phyloP scores from a whole-genome alignment of 768 basidiomycete species.

The Termitomyces eurrhizus region DNA sequence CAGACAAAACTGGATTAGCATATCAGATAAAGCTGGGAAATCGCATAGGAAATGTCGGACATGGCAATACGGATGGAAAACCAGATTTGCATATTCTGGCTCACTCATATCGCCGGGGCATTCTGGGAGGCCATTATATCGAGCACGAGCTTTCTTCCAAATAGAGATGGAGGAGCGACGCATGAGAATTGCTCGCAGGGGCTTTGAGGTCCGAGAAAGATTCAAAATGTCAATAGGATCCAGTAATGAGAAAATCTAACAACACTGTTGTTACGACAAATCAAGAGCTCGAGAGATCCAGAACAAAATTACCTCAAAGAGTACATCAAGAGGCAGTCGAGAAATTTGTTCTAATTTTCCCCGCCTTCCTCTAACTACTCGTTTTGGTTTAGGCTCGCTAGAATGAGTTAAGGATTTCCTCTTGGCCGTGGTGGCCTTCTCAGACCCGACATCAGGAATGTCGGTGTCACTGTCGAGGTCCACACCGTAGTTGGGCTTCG shows the following conservation, averaged over 20 bases:
- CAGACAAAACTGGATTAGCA: constrained; percentile 7
- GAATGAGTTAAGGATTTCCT: neutral
- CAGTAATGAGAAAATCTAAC: constrained; percentile 19
- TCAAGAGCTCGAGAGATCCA: too few relatives aligned
- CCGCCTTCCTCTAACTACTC: constrained; percentile 15
- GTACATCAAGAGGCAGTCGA: constrained; percentile 24
- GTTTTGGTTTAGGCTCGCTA: constrained; percentile 3
- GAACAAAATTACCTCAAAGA: constrained; percentile 8
- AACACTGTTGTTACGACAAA: neutral
- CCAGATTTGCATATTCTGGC: constrained; percentile 22
- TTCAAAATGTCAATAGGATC: constrained; percentile 17
- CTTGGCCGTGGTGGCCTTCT: neutral
- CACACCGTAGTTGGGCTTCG: neutral
- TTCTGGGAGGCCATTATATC: constrained; percentile 18
- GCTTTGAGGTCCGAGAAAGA: constrained; percentile 19
- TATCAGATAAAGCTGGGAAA: neutral
- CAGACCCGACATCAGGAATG: neutral
- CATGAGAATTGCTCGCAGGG: constrained; percentile 9
- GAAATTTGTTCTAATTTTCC: constrained; percentile 19
- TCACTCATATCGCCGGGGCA: constrained; percentile 24
- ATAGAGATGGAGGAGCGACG: constrained; percentile 17
- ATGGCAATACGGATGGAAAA: constrained; percentile 18
- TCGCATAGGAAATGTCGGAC: constrained; percentile 9
- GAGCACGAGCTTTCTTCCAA: constrained; percentile 20
- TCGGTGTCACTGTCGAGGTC: neutral